Evolutionary conservation across 23 red algal species (phyloP).

Genomic region (Agarophyton chilense): DNA sequence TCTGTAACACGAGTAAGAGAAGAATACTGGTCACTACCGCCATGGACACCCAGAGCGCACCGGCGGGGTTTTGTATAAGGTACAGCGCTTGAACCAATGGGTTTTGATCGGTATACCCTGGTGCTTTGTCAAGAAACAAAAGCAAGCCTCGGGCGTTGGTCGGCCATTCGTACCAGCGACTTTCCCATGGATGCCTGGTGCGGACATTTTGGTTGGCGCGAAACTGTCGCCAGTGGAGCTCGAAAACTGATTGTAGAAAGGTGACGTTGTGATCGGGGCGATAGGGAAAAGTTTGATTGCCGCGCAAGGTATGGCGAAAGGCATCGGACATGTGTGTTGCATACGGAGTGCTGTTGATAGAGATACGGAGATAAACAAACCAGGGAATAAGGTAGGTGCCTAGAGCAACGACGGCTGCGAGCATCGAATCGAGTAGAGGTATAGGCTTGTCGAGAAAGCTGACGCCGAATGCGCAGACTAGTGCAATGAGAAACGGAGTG

Average conservation of each 20-base stretch:
- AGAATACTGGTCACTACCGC: constrained; percentile 19
- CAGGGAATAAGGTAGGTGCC: constrained; percentile 28
- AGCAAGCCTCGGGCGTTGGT: constrained; percentile 79
- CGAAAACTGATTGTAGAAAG: constrained; percentile 47
- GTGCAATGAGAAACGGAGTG: constrained; percentile 70
- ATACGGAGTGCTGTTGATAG: constrained; percentile 41
- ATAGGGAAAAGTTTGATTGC: constrained; percentile 59
- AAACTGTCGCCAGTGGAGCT: constrained; percentile 83
- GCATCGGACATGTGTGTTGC: constrained; percentile 62
- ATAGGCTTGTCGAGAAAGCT: constrained; percentile 11
- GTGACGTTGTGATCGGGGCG: constrained; percentile 25
- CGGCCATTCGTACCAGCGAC: constrained; percentile 91
- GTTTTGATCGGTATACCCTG: constrained; percentile 14
- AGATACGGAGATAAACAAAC: constrained; percentile 63
- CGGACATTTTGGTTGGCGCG: constrained; percentile 66
- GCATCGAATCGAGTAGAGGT: constrained; percentile 8
- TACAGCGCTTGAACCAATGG: constrained; percentile 51
- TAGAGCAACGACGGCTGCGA: constrained; percentile 41
- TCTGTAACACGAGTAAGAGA: constrained; percentile 55
- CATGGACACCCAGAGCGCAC: constrained; percentile 30
- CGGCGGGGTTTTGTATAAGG: constrained; percentile 80
- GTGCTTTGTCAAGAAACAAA: constrained; percentile 63
- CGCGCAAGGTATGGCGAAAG: constrained; percentile 42
- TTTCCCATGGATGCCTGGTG: constrained; percentile 82
- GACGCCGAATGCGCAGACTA: constrained; percentile 58